Evolutionary conservation across 495 filamentous ascomycete species (phyloP).

Genomic region (Aspergillus conjunctus): DNA sequence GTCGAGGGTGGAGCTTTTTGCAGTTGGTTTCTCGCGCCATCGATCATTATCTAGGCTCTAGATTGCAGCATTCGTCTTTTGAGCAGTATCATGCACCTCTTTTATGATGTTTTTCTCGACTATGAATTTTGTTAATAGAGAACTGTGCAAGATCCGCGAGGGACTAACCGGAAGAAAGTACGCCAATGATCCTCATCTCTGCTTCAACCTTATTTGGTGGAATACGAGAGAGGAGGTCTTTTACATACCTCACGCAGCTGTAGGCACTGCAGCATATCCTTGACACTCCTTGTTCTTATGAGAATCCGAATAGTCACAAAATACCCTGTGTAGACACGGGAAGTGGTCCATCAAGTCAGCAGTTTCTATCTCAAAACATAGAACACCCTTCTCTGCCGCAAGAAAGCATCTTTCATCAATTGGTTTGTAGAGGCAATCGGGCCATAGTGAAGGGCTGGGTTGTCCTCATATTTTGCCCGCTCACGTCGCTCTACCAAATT

Average conservation of each 20-base stretch:
- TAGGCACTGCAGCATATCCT: conserved; percentile 33
- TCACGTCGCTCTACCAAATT: conserved; percentile 2
- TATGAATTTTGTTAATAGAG: no score
- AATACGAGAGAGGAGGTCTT: conserved; percentile 18
- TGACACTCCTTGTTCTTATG: conserved; percentile 11
- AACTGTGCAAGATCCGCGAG: no score
- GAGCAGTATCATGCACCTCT: no score
- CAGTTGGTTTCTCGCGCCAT: no score
- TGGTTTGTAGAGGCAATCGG: conserved; percentile 28
- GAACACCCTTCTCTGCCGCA: conserved; percentile 34
- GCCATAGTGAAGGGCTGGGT: conserved; percentile 26
- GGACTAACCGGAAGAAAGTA: no score
- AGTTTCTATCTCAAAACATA: conserved; percentile 29
- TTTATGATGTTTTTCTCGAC: no score
- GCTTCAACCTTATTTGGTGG: conserved; percentile 13
- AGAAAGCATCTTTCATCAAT: conserved; percentile 28
- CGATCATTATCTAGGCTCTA: no score
- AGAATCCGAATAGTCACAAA: conserved; percentile 7
- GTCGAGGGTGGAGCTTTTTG: no score
- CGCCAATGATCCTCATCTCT: neutral
- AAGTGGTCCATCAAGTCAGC: conserved; percentile 6
- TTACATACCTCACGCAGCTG: conserved; percentile 28
- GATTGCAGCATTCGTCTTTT: no score
- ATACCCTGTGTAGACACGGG: conserved; percentile 11
- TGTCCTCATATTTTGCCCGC: conserved; percentile 14